phyloP scores from a whole-genome alignment of 169 alveolate genomes.

The Babesia ovis region DNA sequence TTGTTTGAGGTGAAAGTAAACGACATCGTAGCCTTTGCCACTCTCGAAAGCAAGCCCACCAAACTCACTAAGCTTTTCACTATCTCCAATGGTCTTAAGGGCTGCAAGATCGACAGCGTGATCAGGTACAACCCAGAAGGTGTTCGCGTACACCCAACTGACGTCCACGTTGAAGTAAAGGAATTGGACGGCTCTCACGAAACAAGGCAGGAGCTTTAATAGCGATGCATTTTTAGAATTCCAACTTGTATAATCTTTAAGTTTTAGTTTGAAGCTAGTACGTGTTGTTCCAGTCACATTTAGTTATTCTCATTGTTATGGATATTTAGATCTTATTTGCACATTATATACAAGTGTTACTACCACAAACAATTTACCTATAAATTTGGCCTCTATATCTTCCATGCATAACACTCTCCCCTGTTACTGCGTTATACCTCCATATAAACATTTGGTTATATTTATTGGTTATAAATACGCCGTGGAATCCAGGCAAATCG shows the following conservation, averaged over 20 bases:
- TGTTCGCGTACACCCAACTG: not conserved
- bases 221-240: not conserved
- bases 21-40: constrained; percentile 46
- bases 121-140: constrained; percentile 31
- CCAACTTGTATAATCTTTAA: not conserved
- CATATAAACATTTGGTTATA: too few species aligned
- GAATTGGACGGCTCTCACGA: not conserved
- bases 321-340: too few species aligned
- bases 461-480: too few species aligned
- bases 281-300: too few species aligned
- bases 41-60: constrained; percentile 4
- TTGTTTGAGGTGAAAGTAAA: constrained; percentile 31
- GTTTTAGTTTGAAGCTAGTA: not conserved
- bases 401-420: too few species aligned
- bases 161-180: constrained; percentile 7
- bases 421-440: too few species aligned
- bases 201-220: constrained; percentile 14
- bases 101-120: constrained; percentile 51
- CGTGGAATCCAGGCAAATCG: too few species aligned
- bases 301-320: too few species aligned
- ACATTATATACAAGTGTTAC: too few species aligned
- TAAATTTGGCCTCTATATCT: too few species aligned
- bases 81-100: constrained; percentile 39
- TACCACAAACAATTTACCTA: too few species aligned
- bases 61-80: constrained; percentile 54